These are phyloP conservation scores for Ustilago crameri DNA, from an alignment of 1,284 basidiomycete genomes.

Conservation along the genomic window DNA sequence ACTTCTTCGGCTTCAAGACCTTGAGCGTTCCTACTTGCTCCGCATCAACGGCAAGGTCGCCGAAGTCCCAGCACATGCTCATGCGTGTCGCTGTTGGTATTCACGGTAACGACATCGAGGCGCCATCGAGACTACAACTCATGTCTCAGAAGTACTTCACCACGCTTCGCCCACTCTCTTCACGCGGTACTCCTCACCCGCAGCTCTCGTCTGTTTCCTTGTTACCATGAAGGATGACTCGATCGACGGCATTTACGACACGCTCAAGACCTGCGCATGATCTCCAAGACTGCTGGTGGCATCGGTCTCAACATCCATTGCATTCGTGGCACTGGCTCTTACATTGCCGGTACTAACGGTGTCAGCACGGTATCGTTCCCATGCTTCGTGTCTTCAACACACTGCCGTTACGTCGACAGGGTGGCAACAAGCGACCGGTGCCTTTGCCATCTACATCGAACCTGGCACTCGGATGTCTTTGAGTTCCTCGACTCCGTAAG, in stretches of 20 bases:
- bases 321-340: slow-evolving; percentile 91
- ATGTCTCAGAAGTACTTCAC: slow-evolving; percentile 89
- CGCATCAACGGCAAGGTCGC: slow-evolving; percentile 93
- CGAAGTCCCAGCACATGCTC: slow-evolving; percentile 98
- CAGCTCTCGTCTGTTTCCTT: slow-evolving; percentile 98
- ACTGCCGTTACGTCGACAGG: slow-evolving; percentile 98
- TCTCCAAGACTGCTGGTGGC: slow-evolving; percentile 98
- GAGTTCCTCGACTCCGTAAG: slow-evolving; percentile 98
- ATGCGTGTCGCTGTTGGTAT: slow-evolving; percentile 99
- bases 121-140: slow-evolving; percentile 81
- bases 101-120: slow-evolving; percentile 88
- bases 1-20: slow-evolving; percentile 97
- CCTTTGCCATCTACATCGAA: slow-evolving; percentile 96
- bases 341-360: slow-evolving; percentile 93
- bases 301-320: slow-evolving; percentile 97
- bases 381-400: slow-evolving; percentile 98
- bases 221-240: slow-evolving; percentile 99
- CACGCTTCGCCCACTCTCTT: slow-evolving; percentile 98
- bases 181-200: slow-evolving; percentile 94
- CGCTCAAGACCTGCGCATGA: slow-evolving; percentile 97
- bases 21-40: slow-evolving; percentile 96
- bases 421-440: slow-evolving; percentile 98
- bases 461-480: slow-evolving; percentile 97
- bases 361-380: slow-evolving; percentile 97
- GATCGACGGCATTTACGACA: slow-evolving; percentile 99